Evolutionary conservation across 75 land plant species (phyloP), one percentile per base, ranked within the genome.

Genomic region (Pinus tabuliformis): DNA sequence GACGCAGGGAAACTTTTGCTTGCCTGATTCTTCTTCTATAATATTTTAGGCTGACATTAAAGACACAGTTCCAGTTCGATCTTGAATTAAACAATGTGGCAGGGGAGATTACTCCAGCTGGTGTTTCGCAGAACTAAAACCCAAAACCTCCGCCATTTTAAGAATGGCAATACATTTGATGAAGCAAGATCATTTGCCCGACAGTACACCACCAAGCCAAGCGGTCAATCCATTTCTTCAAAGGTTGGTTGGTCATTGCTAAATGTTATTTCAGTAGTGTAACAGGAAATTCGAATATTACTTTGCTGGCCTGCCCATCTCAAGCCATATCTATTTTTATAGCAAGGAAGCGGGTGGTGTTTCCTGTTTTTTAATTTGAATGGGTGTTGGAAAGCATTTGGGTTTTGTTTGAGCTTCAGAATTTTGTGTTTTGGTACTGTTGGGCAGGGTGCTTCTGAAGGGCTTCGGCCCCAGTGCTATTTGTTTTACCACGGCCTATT

Each of bases 391-490:
- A 39, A 39, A 20, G 13, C 45, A 42, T 20, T 42, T 3, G 22
- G 20, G 71, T 36, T 68, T 4, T 42, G 71, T 39, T 42, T 68
- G 71, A 68, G 71, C 11, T 68, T 68, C 49, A 20, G 9, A 39
- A 49, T 49, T 49, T 49, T 37, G 21, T 68, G 37, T 42, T 64
- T 64, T 64, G 14, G 37, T 68, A 36, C 20, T 39, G 49, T 68
- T n/a, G 71, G 49, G 49, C 49, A 68, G 71, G 71, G 71, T 68
- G 7, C 52, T 20, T 68, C 52, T 68, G 52, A 20, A 36, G 42
- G 71, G 71, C 13, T 68, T 68, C 49, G 7, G 42, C 42, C 71
- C 22, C 37, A n/a, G 71, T 68, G n/a, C 20, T 68, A 68, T 68
- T 42, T 20, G 49, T 37, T 68, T 39, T 68, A 45, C 71, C 9